Percentiles rank a stretch among this genome's conserved stretches.
phyloP scores from a whole-genome alignment of 2,329 filamentous ascomycete species.

The Stachybotrys echinatus region DNA sequence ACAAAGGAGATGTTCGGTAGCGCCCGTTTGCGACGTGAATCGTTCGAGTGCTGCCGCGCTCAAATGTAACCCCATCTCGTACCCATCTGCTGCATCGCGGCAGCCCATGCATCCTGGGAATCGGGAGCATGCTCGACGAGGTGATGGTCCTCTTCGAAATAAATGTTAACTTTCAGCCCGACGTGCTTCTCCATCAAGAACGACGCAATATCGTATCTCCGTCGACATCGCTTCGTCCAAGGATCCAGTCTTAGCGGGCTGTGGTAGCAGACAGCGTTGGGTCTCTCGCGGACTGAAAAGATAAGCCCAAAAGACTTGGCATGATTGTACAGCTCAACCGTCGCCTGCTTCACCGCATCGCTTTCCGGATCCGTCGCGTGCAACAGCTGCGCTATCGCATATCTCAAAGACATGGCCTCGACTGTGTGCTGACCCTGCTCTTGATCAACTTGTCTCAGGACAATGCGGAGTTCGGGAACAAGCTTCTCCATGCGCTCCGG shows the following conservation, averaged over 20 bases:
- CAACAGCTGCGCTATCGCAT: slow-evolving; percentile 34
- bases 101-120: slow-evolving; percentile 29
- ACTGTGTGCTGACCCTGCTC: slow-evolving; percentile 22
- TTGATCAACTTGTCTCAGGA: slow-evolving; percentile 30
- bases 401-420: slow-evolving; percentile 33
- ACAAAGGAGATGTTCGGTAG: background rate
- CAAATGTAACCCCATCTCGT: slow-evolving; percentile 25
- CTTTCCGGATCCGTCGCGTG: slow-evolving; percentile 27
- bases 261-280: slow-evolving; percentile 36
- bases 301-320: slow-evolving; percentile 28
- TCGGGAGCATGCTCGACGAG: slow-evolving; percentile 31
- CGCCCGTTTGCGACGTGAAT: background rate
- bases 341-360: slow-evolving; percentile 27
- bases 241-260: slow-evolving; percentile 38
- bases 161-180: slow-evolving; percentile 30
- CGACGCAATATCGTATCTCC: slow-evolving; percentile 32
- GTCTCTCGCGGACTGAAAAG: slow-evolving; percentile 29
- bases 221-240: slow-evolving; percentile 35
- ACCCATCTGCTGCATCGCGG: slow-evolving; percentile 23
- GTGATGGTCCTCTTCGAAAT: slow-evolving; percentile 40
- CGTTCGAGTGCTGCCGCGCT: background rate
- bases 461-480: slow-evolving; percentile 27
- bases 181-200: slow-evolving; percentile 31
- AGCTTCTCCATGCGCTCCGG: slow-evolving; percentile 30
- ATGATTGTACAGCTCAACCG: slow-evolving; percentile 30